Base-by-base conservation (phyloP, 805 yeast genomes). In the Candida tibetensis region DNA sequence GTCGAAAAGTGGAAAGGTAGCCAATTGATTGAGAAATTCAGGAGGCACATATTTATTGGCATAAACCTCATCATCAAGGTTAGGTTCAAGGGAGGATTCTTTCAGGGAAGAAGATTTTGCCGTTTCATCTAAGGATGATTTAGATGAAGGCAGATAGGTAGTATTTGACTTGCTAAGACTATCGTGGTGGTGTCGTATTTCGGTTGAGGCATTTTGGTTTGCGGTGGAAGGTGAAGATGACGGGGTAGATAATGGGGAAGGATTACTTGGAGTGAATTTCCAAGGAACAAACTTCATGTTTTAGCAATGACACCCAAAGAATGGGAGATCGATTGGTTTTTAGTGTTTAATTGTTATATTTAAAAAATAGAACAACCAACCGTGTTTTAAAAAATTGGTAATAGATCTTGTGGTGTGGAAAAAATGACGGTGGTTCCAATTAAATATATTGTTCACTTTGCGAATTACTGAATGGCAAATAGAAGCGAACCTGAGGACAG, bases 1-100 rank as follows among this genome's bases (percentile, higher is more conserved):
- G 41, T 69, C 71, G 64, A 83, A 82, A 21, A 84, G 66, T 0
- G 88, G 77, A 55, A 83, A 81, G n/a, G 72, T 71, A 34, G 74
- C 65, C 28, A 82, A 62, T 26, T 73, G 63, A 35, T 69, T 71
- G 46, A 79, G 54, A n/a, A 82, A 64, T 38, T 72, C 78, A 2
- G 77, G 72, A 0, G 87, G 88, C 8, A 74, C 49, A 34, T 33
- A 39, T 22, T 45, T 48, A 29, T 42, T 30, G 30, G 45, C 47
- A 34, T 21, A 21, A 10, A 21, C 25, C 9, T 34, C 30, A 8
- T 27, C 28, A 7, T 34, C 9, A n/a, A 15, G 19, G 17, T 27
- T 32, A n/a, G 37, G 41, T 25, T 51, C 45, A 7, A 10, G 25
- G 9, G 25, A 21, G 25, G 25, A 21, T 10, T 21, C 25, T 10